Percentiles rank a stretch among this genome's conserved stretches.
These are phyloP conservation scores for Crithidia acanthocephali DNA, from an alignment of 208 protist species.

Conservation along the genomic window DNA sequence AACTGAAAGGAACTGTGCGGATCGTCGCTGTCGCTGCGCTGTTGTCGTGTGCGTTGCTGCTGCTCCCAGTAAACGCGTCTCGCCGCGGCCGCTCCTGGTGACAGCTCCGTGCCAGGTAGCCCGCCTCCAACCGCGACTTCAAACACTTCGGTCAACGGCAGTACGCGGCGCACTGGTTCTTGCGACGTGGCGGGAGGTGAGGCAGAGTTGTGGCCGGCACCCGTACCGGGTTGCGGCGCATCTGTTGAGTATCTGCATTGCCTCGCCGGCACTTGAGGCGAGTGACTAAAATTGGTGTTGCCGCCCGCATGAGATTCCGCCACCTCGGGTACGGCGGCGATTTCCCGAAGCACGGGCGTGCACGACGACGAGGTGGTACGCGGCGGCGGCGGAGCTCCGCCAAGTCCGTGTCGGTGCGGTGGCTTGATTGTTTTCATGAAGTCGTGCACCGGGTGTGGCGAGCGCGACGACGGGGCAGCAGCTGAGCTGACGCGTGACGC, in stretches of 20 bases:
- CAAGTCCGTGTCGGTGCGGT: slow-evolving; percentile 24
- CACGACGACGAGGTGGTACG: neutral
- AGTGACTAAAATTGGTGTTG: neutral
- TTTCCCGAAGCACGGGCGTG: neutral
- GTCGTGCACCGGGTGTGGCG: neutral
- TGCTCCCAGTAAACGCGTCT: slow-evolving; percentile 31
- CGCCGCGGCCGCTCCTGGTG: slow-evolving; percentile 29
- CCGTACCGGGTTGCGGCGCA: neutral
- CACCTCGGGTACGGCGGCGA: neutral
- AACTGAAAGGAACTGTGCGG: neutral
- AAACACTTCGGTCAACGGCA: neutral
- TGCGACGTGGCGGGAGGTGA: neutral
- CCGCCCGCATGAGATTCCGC: neutral
- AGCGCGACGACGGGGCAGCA: neutral
- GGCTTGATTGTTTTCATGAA: slow-evolving; percentile 34
- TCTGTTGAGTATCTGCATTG: too few relatives aligned
- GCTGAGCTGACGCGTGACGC: neutral
- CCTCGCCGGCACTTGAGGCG: neutral
- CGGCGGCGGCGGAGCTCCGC: neutral
- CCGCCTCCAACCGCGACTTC: neutral
- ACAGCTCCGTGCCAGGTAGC: slow-evolving; percentile 4
- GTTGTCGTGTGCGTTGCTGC: slow-evolving; percentile 15
- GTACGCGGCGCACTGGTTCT: neutral
- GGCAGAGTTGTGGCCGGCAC: neutral
- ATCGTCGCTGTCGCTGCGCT: neutral